Evolutionary conservation across 768 basidiomycete genomes (phyloP).

Genomic region (Leccinum broughii): DNA sequence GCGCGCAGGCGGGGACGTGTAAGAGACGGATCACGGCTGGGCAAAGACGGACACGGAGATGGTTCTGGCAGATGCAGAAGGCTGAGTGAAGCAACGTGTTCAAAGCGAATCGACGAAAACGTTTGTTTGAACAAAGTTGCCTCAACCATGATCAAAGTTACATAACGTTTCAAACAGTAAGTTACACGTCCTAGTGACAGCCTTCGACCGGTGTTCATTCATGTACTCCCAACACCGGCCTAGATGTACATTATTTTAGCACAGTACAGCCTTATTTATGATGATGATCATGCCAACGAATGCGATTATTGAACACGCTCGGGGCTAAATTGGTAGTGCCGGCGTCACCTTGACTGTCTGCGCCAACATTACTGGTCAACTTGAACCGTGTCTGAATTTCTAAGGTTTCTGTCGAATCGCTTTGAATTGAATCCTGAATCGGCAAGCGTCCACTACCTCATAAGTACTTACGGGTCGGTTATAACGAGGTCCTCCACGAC

Average conservation of each 20-base stretch:
- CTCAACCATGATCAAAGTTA: not conserved
- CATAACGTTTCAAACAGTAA: not conserved
- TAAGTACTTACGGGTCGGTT: too few species aligned
- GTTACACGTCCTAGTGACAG: not conserved
- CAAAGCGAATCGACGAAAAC: not conserved
- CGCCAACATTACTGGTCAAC: too few species aligned
- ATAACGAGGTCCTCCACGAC: too few species aligned
- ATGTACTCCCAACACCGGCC: not conserved
- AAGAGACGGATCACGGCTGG: constrained; percentile 10
- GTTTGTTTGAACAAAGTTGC: not conserved
- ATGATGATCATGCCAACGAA: not conserved
- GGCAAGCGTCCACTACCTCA: too few species aligned
- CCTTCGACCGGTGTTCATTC: not conserved
- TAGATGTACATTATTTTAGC: not conserved
- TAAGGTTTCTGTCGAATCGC: too few species aligned
- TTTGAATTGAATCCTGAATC: too few species aligned
- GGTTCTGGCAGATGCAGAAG: constrained; percentile 21
- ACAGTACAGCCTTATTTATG: not conserved
- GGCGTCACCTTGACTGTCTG: too few species aligned
- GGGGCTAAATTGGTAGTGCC: not conserved
- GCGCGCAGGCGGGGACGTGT: too few species aligned
- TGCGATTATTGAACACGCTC: not conserved
- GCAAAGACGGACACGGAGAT: too few species aligned
- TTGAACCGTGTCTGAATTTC: too few species aligned
- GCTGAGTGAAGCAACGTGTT: not conserved